phyloP scores from a whole-genome alignment of 225 moss, liverwort and hornwort genomes.

The Pseudisothecium myosuroides region DNA sequence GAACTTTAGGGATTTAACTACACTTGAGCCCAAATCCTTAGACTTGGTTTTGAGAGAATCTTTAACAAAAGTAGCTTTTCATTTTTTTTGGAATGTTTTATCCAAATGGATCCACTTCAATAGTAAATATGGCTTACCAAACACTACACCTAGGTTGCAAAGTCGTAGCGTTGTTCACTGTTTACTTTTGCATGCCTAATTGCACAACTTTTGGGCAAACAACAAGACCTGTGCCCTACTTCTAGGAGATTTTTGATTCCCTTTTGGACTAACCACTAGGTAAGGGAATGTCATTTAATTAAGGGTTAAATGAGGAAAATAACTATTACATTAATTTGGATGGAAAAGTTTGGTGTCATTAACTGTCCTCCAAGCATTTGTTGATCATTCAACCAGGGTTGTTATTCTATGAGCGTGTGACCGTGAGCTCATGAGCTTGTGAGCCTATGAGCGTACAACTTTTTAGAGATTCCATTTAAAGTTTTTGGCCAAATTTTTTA shows the following conservation, averaged over 20 bases:
- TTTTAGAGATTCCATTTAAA: too few relatives aligned
- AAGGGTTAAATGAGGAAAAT: background rate
- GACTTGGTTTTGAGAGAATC: background rate
- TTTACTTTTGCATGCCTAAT: background rate
- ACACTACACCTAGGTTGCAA: background rate
- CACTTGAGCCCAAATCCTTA: too few relatives aligned
- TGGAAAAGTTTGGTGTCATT: background rate
- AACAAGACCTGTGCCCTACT: background rate
- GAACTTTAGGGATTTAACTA: too few relatives aligned
- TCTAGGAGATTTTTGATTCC: background rate
- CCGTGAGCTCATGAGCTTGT: too few relatives aligned
- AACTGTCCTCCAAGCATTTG: too few relatives aligned
- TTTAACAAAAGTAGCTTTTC: rapidly evolving
- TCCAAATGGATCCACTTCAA: rapidly evolving
- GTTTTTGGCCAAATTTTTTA: too few relatives aligned
- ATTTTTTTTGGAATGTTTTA: background rate
- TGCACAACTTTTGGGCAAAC: background rate
- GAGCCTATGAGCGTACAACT: too few relatives aligned
- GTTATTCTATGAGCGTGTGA: too few relatives aligned
- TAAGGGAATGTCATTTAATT: too few relatives aligned
- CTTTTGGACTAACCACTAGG: too few relatives aligned
- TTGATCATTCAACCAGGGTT: too few relatives aligned
- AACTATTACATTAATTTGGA: background rate
- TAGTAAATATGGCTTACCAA: background rate
- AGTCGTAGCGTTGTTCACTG: background rate